Evolutionary conservation across 495 filamentous ascomycete species (phyloP).

Genomic region (Jackrogersella multiformis): DNA sequence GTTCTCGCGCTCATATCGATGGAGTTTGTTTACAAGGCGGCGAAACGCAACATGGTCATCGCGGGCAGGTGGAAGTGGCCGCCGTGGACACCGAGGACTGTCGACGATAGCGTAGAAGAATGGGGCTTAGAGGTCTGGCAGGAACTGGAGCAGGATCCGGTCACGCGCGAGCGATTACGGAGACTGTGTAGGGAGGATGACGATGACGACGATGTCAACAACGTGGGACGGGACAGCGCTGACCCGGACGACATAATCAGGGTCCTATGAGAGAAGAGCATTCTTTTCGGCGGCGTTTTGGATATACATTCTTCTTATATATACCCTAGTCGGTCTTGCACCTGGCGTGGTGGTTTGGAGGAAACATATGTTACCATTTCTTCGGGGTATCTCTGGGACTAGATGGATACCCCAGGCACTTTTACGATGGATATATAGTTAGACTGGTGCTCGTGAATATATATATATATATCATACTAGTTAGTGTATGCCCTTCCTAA

Average conservation of each 20-base stretch:
- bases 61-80: conserved; percentile 51
- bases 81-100: conserved; percentile 33
- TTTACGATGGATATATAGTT: conserved; percentile 15
- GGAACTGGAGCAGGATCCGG: conserved; percentile 54
- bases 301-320: conserved; percentile 19
- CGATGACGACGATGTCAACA: conserved; percentile 23
- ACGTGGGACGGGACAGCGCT: conserved; percentile 21
- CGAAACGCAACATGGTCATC: conserved; percentile 49
- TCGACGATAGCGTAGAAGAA: conserved; percentile 49
- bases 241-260: conserved; percentile 27
- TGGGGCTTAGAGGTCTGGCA: conserved; percentile 60
- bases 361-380: conserved; percentile 13
- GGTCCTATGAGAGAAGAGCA: conserved; percentile 21
- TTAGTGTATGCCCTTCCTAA: background rate
- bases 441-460: background rate
- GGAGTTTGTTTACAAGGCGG: conserved; percentile 49
- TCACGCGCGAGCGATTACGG: conserved; percentile 43
- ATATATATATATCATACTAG: background rate
- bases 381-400: conserved; percentile 6
- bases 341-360: background rate
- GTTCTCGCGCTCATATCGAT: conserved; percentile 46
- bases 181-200: conserved; percentile 27
- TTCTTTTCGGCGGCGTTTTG: conserved; percentile 18
- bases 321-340: conserved; percentile 9
- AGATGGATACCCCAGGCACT: conserved; percentile 18